Conservation (phyloP, 257 asterid genomes). For the Lycium ferocissimum region DNA sequence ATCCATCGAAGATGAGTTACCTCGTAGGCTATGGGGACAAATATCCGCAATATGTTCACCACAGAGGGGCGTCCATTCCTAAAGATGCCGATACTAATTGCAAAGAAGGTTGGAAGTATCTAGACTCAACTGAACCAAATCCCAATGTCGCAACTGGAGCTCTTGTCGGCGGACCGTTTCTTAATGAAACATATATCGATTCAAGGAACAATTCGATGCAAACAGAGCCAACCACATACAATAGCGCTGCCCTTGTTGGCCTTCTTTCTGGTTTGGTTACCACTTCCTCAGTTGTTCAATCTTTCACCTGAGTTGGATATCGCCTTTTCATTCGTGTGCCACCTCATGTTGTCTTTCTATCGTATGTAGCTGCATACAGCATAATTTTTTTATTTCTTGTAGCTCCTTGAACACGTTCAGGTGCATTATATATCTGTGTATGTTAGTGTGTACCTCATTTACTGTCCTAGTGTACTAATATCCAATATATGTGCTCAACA, state of each 20-base stretch:
- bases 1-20: conserved; percentile 80
- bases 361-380: neutral
- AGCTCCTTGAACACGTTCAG: neutral
- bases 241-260: conserved; percentile 72
- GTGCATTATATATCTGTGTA: conserved; percentile 4
- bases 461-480: neutral
- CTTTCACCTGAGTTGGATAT: conserved; percentile 49
- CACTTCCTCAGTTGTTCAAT: conserved; percentile 59
- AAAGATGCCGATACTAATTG: conserved; percentile 56
- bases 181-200: conserved; percentile 72
- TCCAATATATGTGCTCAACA: conserved; percentile 7
- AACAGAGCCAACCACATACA: conserved; percentile 83
- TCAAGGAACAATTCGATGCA: conserved; percentile 88
- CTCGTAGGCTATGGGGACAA: conserved; percentile 81
- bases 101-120: conserved; percentile 88
- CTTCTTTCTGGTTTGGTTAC: conserved; percentile 84
- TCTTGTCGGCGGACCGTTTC: conserved; percentile 90
- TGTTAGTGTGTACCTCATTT: neutral
- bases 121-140: conserved; percentile 63
- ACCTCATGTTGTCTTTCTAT: neutral
- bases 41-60: conserved; percentile 84
- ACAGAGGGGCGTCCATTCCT: conserved; percentile 95
- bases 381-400: conserved; percentile 30
- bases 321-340: neutral
- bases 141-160: conserved; percentile 86